These are phyloP conservation scores for Laburnicola sp. DNA, from an alignment of 2,329 filamentous ascomycete genomes.

Conservation along the genomic window DNA sequence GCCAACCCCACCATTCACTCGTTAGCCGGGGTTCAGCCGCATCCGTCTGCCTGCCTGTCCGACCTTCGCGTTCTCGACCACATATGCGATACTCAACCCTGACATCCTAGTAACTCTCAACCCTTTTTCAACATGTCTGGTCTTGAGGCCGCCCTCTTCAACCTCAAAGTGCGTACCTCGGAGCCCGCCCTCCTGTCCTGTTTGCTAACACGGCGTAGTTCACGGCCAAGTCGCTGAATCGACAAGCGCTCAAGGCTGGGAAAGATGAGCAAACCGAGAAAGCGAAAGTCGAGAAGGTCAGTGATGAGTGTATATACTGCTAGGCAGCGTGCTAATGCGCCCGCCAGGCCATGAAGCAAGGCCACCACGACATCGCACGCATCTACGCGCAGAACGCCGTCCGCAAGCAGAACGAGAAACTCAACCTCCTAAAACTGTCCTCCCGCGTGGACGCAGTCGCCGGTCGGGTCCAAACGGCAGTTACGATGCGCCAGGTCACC, in stretches of 20 bases:
- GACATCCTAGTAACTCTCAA: conserved; percentile 9
- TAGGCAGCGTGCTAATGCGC: neutral
- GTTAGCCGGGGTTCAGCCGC: conserved; percentile 31
- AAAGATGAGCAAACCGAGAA: conserved; percentile 65
- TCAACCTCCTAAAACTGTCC: conserved; percentile 61
- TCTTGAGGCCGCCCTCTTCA: conserved; percentile 64
- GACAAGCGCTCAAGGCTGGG: conserved; percentile 63
- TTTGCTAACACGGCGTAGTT: conserved; percentile 51
- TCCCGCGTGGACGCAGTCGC: conserved; percentile 63
- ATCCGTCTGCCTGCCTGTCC: conserved; percentile 20
- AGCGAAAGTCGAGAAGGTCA: conserved; percentile 63
- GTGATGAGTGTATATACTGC: neutral
- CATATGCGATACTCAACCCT: conserved; percentile 11
- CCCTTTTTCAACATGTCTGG: conserved; percentile 56
- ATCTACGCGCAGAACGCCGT: conserved; percentile 67
- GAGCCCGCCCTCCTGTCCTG: conserved; percentile 3
- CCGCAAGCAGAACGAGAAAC: conserved; percentile 64
- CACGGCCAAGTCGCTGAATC: conserved; percentile 65
- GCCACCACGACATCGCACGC: conserved; percentile 63
- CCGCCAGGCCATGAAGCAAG: conserved; percentile 60
- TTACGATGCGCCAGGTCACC: conserved; percentile 64
- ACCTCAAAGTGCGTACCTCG: conserved; percentile 56
- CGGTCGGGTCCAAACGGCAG: conserved; percentile 63
- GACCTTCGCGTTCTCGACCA: conserved; percentile 15
- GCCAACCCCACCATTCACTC: conserved; percentile 26